Percentiles rank a stretch among this genome's conserved stretches.
phyloP scores from a whole-genome alignment of 345 rosid species.

The Erodium maritimum region DNA sequence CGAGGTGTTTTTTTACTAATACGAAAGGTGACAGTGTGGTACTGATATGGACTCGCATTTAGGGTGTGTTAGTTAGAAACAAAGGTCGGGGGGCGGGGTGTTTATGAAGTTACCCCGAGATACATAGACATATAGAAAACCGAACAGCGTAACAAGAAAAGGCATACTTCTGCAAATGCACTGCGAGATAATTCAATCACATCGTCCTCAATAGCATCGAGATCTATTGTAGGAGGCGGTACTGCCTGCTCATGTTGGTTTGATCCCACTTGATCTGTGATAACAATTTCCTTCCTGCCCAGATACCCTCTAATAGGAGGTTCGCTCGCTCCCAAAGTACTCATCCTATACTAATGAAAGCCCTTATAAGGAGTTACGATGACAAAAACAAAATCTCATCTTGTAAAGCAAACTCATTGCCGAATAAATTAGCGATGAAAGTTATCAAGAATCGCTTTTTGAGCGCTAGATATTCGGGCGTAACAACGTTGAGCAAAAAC shows the following conservation, averaged over 20 bases:
- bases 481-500: no score
- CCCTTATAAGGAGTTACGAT: background rate
- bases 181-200: slow-evolving; percentile 61
- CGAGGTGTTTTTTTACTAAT: no score
- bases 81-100: no score
- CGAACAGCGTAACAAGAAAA: slow-evolving; percentile 1
- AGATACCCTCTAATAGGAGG: slow-evolving; percentile 26
- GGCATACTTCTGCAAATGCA: slow-evolving; percentile 61
- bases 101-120: no score
- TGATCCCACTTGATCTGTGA: slow-evolving; percentile 47
- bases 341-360: slow-evolving; percentile 21
- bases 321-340: slow-evolving; percentile 15
- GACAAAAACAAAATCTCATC: background rate
- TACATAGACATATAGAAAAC: slow-evolving; percentile 5
- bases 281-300: slow-evolving; percentile 36
- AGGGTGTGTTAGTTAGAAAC: no score
- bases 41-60: no score
- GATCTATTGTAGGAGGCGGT: slow-evolving; percentile 37
- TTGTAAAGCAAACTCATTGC: background rate
- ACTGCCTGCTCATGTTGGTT: slow-evolving; percentile 20
- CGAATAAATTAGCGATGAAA: slow-evolving; percentile 10
- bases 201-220: slow-evolving; percentile 74
- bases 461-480: no score
- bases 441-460: no score
- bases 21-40: no score